These are phyloP conservation scores for Epicoccum sorghinum DNA, from an alignment of 2,329 filamentous ascomycete species.

Conservation along the genomic window DNA sequence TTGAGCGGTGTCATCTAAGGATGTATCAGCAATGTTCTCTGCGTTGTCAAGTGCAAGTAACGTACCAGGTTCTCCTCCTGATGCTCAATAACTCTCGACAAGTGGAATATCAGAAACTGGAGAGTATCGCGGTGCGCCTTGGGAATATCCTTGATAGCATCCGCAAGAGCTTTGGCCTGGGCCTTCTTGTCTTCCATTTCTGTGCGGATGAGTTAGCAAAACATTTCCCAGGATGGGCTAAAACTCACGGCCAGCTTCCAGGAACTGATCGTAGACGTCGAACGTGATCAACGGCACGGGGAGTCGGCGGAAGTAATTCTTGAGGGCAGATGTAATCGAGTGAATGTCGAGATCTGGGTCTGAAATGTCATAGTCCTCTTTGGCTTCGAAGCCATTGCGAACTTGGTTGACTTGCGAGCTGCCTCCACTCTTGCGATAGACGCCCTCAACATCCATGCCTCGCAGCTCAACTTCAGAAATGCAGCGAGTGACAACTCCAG, in stretches of 20 bases:
- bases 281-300: slow-evolving; percentile 89
- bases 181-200: slow-evolving; percentile 65
- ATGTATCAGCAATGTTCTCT: slow-evolving; percentile 19
- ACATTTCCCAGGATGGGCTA: background rate
- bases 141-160: slow-evolving; percentile 78
- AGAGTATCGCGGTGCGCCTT: slow-evolving; percentile 85
- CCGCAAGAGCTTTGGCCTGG: slow-evolving; percentile 65
- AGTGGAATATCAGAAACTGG: slow-evolving; percentile 92
- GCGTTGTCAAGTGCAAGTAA: slow-evolving; percentile 15
- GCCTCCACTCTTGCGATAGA: slow-evolving; percentile 96
- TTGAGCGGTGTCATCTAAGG: slow-evolving; percentile 92
- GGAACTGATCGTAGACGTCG: slow-evolving; percentile 85
- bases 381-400: slow-evolving; percentile 88
- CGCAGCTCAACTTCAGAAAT: slow-evolving; percentile 95
- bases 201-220: slow-evolving; percentile 38
- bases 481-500: slow-evolving; percentile 87
- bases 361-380: slow-evolving; percentile 86
- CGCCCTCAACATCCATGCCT: slow-evolving; percentile 94
- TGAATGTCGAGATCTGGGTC: slow-evolving; percentile 95
- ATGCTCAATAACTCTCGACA: slow-evolving; percentile 81
- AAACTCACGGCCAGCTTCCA: slow-evolving; percentile 76
- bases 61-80: slow-evolving; percentile 83
- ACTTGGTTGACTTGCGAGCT: slow-evolving; percentile 89
- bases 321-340: slow-evolving; percentile 91
- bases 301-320: slow-evolving; percentile 96